phyloP scores from a whole-genome alignment of 257 asterid genomes.

The Perilla frutescens region DNA sequence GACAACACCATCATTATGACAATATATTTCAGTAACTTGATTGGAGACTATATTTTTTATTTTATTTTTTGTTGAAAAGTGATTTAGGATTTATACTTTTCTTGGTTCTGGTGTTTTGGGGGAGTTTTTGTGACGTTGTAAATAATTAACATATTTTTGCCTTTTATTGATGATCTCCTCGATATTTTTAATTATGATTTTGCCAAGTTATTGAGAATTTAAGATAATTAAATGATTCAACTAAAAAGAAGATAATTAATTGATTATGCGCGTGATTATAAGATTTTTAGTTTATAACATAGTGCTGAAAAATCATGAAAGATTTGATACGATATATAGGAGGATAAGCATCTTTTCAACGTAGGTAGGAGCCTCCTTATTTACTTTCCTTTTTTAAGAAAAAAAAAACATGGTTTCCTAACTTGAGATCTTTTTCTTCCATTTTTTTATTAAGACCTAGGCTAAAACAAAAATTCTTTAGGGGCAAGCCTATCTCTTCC shows the following conservation, averaged over 20 bases:
- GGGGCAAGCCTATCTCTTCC: background rate
- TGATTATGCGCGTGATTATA: slow-evolving; percentile 7
- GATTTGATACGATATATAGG: slow-evolving; percentile 31
- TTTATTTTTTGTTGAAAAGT: too few relatives aligned
- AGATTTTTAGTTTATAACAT: slow-evolving; percentile 17
- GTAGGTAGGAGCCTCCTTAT: slow-evolving; percentile 5
- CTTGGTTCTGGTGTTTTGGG: too few relatives aligned
- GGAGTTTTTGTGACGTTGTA: too few relatives aligned
- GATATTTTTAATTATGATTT: too few relatives aligned
- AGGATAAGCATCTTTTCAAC: slow-evolving; percentile 28
- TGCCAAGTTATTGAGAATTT: too few relatives aligned
- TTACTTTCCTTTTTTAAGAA: background rate
- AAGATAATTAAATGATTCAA: too few relatives aligned
- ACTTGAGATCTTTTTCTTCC: background rate
- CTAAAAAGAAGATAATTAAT: too few relatives aligned
- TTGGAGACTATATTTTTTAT: background rate
- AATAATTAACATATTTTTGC: too few relatives aligned
- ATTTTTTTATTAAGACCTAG: background rate
- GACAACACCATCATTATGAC: slow-evolving; percentile 31
- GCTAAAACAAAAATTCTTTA: background rate
- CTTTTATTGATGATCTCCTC: too few relatives aligned
- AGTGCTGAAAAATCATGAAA: slow-evolving; percentile 30
- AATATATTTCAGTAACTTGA: slow-evolving; percentile 11
- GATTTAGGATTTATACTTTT: too few relatives aligned
- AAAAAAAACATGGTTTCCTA: background rate